Percentiles rank a stretch among this genome's conserved stretches.
Conservation (phyloP, 192 early-diverging fungal species). For the Backusella liffmaniae region DNA sequence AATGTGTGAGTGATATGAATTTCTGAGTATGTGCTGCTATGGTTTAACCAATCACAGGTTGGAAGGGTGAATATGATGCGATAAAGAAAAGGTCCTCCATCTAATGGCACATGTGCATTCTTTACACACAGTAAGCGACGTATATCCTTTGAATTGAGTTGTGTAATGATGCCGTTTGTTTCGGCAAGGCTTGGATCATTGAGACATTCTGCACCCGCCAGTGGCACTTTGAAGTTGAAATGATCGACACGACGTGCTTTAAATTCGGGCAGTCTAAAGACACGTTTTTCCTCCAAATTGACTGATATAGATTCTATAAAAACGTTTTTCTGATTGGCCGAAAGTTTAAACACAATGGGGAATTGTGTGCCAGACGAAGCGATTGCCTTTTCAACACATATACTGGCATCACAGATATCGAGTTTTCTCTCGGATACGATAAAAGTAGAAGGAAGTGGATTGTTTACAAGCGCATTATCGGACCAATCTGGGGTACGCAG, state of each 20-base stretch:
- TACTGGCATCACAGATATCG: conserved; percentile 14
- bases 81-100: conserved; percentile 10
- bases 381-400: conserved; percentile 25
- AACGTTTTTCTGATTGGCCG: conserved; percentile 20
- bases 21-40: conserved; percentile 24
- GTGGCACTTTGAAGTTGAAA: conserved; percentile 8
- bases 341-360: conserved; percentile 20
- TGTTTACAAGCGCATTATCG: conserved; percentile 12
- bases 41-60: conserved; percentile 28
- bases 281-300: conserved; percentile 15
- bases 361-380: conserved; percentile 30
- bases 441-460: conserved; percentile 18
- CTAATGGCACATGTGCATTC: conserved; percentile 21
- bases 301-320: conserved; percentile 27
- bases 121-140: conserved; percentile 10
- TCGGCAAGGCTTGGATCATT: background rate
- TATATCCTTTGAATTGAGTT: conserved; percentile 3
- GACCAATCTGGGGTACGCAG: conserved; percentile 25
- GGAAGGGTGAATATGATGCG: conserved; percentile 24
- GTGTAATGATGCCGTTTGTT: background rate
- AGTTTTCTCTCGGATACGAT: conserved; percentile 21
- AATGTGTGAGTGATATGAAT: conserved; percentile 24
- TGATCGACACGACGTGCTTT: conserved; percentile 23
- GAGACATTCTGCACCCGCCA: background rate
- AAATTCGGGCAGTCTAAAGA: conserved; percentile 29